A percentile compares a stretch with the other conserved stretches of the same genome.
phyloP scores from a whole-genome alignment of 2,329 filamentous ascomycete genomes.

The Calonectria naviculata region DNA sequence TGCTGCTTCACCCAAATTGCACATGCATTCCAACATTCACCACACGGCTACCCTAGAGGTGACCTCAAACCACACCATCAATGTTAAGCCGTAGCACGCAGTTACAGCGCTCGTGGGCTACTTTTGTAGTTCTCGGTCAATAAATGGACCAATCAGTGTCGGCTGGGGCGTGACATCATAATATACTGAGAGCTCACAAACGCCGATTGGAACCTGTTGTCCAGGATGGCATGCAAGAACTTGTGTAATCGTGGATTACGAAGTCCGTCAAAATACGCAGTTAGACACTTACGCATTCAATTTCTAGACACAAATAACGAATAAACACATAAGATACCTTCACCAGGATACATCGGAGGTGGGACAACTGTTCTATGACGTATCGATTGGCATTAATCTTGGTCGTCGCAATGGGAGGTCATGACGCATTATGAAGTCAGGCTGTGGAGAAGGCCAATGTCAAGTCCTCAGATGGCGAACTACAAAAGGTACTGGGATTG shows the following conservation, averaged over 20 bases:
- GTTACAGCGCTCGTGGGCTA: not conserved
- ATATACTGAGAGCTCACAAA: not conserved
- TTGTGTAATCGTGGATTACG: too few species aligned
- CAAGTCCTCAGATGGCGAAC: conserved; percentile 3
- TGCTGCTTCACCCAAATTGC: not conserved
- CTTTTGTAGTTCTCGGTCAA: not conserved
- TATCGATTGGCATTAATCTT: not conserved
- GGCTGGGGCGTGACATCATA: not conserved
- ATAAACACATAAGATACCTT: too few species aligned
- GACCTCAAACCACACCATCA: not conserved
- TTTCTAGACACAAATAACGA: too few species aligned
- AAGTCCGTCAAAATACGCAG: too few species aligned
- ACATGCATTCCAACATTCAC: not conserved
- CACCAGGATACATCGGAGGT: too few species aligned
- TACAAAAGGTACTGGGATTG: not conserved
- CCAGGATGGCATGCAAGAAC: not conserved
- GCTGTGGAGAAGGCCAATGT: conserved; percentile 34
- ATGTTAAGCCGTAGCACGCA: not conserved
- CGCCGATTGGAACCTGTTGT: not conserved
- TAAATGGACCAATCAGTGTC: not conserved
- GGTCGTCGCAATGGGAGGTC: conserved; percentile 17
- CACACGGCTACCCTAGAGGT: not conserved
- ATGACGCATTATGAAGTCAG: conserved; percentile 46
- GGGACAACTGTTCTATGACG: not conserved
- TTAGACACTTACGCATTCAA: too few species aligned